These are phyloP conservation scores for Trichoderma brevicompactum DNA, from an alignment of 2,329 filamentous ascomycete genomes.

Conservation along the genomic window DNA sequence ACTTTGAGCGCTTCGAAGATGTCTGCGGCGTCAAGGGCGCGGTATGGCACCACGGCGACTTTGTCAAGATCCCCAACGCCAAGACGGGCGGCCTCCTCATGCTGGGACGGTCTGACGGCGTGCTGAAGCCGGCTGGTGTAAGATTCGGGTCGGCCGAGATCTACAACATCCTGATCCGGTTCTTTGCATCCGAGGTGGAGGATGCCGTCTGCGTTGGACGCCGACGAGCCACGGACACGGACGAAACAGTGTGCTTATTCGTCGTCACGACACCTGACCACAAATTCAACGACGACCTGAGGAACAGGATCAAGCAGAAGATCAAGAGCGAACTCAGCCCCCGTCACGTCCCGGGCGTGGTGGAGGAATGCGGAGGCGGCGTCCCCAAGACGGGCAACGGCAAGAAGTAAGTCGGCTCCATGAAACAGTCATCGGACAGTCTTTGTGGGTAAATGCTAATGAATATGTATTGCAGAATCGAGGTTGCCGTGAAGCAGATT, in stretches of 20 bases:
- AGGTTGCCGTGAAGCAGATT: conserved; percentile 96
- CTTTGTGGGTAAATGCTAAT: neutral
- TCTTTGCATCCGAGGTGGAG: conserved; percentile 77
- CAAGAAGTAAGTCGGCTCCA: conserved; percentile 73
- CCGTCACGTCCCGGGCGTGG: conserved; percentile 82
- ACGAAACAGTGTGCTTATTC: conserved; percentile 89
- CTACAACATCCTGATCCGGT: conserved; percentile 87
- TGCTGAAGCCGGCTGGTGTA: conserved; percentile 89
- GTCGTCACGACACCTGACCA: conserved; percentile 71
- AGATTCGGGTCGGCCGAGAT: conserved; percentile 94
- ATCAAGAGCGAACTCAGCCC: conserved; percentile 82
- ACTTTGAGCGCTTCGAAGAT: conserved; percentile 80
- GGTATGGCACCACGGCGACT: conserved; percentile 95
- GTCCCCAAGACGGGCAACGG: conserved; percentile 93
- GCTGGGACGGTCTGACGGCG: conserved; percentile 90
- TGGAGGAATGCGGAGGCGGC: conserved; percentile 77
- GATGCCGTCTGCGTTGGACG: conserved; percentile 89
- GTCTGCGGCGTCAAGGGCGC: conserved; percentile 45
- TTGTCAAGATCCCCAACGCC: conserved; percentile 70
- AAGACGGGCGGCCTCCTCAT: conserved; percentile 80
- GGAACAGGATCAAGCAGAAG: conserved; percentile 64
- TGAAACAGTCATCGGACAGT: neutral
- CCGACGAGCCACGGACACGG: conserved; percentile 69
- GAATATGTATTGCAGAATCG: conserved; percentile 62
- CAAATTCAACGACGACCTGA: conserved; percentile 63